phyloP scores from a whole-genome alignment of 441 rosid species.

The Gossypium gossypioides region DNA sequence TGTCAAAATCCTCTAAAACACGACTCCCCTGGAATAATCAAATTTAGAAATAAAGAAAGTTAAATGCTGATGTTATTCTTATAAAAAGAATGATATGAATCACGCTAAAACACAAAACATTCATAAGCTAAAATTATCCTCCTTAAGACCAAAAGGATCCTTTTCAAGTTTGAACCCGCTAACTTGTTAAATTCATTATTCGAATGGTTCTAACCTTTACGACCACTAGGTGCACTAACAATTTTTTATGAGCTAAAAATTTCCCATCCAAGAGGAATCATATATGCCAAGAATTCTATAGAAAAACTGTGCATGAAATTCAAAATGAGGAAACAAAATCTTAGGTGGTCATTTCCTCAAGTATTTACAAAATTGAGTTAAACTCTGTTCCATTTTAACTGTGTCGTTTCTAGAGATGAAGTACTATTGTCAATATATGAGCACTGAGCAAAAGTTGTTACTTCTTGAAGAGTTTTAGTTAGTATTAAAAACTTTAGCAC shows the following conservation, averaged over 20 bases:
- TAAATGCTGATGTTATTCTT: not conserved
- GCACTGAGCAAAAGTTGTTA: not conserved
- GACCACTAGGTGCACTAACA: not conserved
- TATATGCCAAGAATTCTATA: too few relatives aligned
- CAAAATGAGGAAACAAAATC: too few relatives aligned
- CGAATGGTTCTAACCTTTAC: not conserved
- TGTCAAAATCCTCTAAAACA: conserved; percentile 44
- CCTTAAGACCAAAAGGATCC: not conserved
- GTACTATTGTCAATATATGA: not conserved
- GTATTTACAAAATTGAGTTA: not conserved
- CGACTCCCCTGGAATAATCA: conserved; percentile 35
- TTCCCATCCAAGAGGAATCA: too few relatives aligned
- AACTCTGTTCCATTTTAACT: not conserved
- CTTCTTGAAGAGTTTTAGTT: not conserved
- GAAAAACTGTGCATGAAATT: too few relatives aligned
- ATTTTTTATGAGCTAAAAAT: too few relatives aligned
- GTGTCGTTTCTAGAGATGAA: not conserved
- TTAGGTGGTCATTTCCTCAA: not conserved
- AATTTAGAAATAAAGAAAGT: not conserved
- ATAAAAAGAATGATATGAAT: not conserved
- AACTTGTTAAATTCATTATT: not conserved
- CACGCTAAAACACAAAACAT: not conserved
- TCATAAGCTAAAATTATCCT: not conserved
- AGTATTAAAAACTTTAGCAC: not conserved
- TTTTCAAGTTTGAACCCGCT: not conserved